Conservation (phyloP, 768 basidiomycete species). For the Tricholoma furcatifolium region DNA sequence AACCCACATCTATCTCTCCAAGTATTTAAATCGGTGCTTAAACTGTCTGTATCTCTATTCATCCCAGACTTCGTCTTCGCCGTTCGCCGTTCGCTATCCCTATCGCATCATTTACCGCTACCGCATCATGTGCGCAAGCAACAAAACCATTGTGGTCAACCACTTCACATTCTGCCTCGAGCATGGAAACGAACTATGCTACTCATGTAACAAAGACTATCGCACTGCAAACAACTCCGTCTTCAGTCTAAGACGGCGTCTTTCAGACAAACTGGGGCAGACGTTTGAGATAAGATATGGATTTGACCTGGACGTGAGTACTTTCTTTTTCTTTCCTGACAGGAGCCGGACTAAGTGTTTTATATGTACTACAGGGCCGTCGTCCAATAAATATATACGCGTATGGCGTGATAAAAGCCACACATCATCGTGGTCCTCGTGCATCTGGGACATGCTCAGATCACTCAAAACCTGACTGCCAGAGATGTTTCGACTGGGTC, state of each 20-base stretch:
- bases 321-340: no score
- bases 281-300: conserved; percentile 8
- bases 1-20: no score
- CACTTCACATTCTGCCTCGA: conserved; percentile 15
- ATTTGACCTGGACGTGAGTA: conserved; percentile 10
- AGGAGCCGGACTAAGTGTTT: no score
- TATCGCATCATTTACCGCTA: no score
- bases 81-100: no score
- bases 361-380: background rate
- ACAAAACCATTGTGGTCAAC: conserved; percentile 15
- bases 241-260: background rate
- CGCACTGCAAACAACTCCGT: conserved; percentile 10
- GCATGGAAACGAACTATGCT: conserved; percentile 14
- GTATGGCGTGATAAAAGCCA: conserved; percentile 14
- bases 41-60: background rate
- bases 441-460: conserved; percentile 14
- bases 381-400: conserved; percentile 14
- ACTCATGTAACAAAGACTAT: conserved; percentile 12
- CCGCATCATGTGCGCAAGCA: conserved; percentile 4
- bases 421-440: conserved; percentile 14
- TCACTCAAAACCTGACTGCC: conserved; percentile 13
- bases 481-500: conserved; percentile 15
- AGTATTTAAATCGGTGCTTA: background rate
- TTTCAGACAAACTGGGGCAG: conserved; percentile 8
- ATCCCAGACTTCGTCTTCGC: background rate